A percentile compares a stretch with the other conserved stretches of the same genome.
Conservation (phyloP, 164 flowering plant species). For the Chimonanthus salicifolius region DNA sequence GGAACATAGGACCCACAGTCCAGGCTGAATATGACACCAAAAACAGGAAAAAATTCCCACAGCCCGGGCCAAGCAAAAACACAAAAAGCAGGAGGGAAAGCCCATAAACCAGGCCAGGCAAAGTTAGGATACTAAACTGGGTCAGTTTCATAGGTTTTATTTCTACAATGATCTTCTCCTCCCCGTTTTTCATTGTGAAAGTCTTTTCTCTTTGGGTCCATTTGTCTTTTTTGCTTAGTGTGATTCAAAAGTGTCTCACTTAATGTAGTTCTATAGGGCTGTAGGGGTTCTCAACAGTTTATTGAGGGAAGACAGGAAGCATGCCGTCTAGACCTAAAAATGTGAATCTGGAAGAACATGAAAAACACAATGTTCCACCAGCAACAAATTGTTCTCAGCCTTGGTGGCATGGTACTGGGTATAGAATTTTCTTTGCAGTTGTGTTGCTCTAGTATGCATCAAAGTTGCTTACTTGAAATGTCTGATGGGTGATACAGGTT, state of each 20-base stretch:
- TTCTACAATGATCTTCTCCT: neutral
- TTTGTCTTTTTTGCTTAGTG: neutral
- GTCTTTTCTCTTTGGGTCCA: neutral
- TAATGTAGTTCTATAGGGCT: slow-evolving; percentile 3
- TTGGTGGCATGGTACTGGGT: slow-evolving; percentile 65
- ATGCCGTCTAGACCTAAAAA: slow-evolving; percentile 53
- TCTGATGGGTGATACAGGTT: slow-evolving; percentile 27
- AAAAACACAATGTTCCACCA: slow-evolving; percentile 13
- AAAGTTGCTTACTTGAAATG: slow-evolving; percentile 35
- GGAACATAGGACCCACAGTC: too few species aligned
- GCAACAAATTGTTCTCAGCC: slow-evolving; percentile 40
- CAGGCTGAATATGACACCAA: too few species aligned
- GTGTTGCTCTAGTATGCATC: slow-evolving; percentile 31
- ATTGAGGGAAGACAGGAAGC: slow-evolving; percentile 19
- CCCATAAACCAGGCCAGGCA: too few species aligned
- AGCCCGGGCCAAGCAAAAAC: too few species aligned
- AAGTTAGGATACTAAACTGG: too few species aligned
- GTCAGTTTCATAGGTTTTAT: too few species aligned
- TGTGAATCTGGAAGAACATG: slow-evolving; percentile 25
- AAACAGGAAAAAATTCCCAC: too few species aligned
- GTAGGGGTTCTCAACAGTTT: slow-evolving; percentile 4
- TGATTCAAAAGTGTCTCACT: neutral
- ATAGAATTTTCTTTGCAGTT: slow-evolving; percentile 21
- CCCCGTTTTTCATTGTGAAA: too few species aligned
- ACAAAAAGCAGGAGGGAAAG: too few species aligned